Conservation (phyloP, 1,284 basidiomycete species). For the Ustilago sp. region DNA sequence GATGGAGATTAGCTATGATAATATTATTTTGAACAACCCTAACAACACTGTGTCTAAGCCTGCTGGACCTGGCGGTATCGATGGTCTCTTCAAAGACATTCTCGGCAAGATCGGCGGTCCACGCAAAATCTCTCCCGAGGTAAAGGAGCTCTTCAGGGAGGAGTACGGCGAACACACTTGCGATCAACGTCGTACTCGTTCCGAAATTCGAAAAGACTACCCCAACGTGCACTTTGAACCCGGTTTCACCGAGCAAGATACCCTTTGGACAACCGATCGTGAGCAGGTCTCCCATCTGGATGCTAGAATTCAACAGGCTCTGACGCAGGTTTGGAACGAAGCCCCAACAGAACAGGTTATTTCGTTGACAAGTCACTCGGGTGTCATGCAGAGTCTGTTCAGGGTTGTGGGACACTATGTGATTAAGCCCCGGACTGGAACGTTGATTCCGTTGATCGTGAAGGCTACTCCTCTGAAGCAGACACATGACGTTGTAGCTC, state of each 20-base stretch:
- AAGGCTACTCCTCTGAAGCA: constrained; percentile 49
- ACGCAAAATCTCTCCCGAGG: background rate
- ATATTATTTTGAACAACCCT: constrained; percentile 31
- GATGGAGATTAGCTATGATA: constrained; percentile 43
- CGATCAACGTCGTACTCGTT: constrained; percentile 40
- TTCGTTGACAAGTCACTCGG: constrained; percentile 47
- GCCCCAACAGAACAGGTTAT: constrained; percentile 35
- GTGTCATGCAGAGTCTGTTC: constrained; percentile 55
- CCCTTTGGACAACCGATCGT: constrained; percentile 36
- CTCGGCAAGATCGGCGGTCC: constrained; percentile 1
- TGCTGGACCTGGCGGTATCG: background rate
- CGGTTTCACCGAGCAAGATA: constrained; percentile 27
- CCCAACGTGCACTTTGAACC: constrained; percentile 42
- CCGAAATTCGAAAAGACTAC: constrained; percentile 25
- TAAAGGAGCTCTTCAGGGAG: constrained; percentile 48
- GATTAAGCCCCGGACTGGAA: constrained; percentile 44
- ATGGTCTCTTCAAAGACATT: constrained; percentile 4
- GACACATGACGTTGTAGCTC: background rate
- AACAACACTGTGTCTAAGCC: constrained; percentile 6
- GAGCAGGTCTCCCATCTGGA: constrained; percentile 32
- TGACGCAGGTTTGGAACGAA: constrained; percentile 41
- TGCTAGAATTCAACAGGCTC: constrained; percentile 27
- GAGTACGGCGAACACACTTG: constrained; percentile 56
- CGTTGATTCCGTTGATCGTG: constrained; percentile 51
- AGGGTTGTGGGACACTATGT: constrained; percentile 35